phyloP scores from a whole-genome alignment of 176 grass and related monocot species.

The Carex kokanica region DNA sequence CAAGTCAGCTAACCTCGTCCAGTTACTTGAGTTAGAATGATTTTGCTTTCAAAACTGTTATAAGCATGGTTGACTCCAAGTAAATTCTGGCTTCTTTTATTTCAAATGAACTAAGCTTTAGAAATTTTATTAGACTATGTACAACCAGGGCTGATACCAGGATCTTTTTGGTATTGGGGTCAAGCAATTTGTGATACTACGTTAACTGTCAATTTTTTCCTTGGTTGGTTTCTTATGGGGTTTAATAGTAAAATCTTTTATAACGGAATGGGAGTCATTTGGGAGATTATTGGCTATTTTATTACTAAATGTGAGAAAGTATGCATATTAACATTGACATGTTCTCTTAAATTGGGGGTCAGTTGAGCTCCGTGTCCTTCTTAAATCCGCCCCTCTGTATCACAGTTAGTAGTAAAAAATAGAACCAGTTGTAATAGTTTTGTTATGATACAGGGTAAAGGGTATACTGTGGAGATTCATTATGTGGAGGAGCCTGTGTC shows the following conservation, averaged over 20 bases:
- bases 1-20: not conserved
- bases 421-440: not conserved
- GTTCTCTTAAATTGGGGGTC: not conserved
- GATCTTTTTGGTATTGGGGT: not conserved
- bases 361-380: not conserved
- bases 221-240: not conserved
- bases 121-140: not conserved
- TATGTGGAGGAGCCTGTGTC: constrained; percentile 91
- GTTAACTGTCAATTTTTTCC: not conserved
- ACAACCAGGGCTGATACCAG: not conserved
- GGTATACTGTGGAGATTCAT: constrained; percentile 77
- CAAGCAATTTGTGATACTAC: not conserved
- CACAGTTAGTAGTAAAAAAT: not conserved
- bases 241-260: not conserved
- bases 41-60: not conserved
- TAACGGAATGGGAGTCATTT: not conserved
- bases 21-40: not conserved
- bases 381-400: not conserved
- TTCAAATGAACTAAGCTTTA: not conserved
- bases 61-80: not conserved
- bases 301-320: not conserved
- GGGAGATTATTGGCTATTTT: not conserved
- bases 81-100: not conserved
- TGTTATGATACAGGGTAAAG: constrained; percentile 65
- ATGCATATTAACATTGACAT: not conserved